Evolutionary conservation across 768 basidiomycete species (phyloP), one percentile per base, ranked within the genome.

Genomic region (Suillus bovinus): DNA sequence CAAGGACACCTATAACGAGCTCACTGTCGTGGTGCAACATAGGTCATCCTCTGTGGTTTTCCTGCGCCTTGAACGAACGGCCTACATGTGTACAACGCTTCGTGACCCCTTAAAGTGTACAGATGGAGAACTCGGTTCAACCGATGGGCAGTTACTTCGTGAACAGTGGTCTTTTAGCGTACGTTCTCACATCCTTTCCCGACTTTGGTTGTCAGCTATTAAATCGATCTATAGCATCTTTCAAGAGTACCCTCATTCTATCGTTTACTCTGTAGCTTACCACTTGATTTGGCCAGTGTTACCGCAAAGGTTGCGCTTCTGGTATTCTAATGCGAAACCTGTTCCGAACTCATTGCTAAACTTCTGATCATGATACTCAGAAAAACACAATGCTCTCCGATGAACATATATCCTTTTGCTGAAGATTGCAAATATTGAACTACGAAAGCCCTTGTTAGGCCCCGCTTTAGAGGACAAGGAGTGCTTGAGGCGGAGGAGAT

Each of bases 241-340:
- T 39, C 58, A 65, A 33, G 42, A 52, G 2, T 72, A 66, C 47
- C 68, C 71, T 10, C 63, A 61, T 38, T 68, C 66, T 4, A 70
- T 70, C 42, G 17, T 62, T 9, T 64, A 61, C 31, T 65, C 69
- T 5, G 63, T 74, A 20, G 64, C 69, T 2, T 16, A 54, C 20
- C 74, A 73, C 49, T 41, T 69, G 2, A 59, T 63, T 38, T 71
- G 72, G 7, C 67, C 70, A 10, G 69, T 64, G 0, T 46, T 70
- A 11, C 72, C 72, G 38, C n/a, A n/a, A n/a, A n/a, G 76, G 11
- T 52, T 75, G 22, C 64, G 64, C 36, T 57, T 72, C 61, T 66
- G 67, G 22, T 69, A 62, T 63, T 39, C 64, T 3, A 17, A 53
- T 17, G 54, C 54, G 59, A 41, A 52, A 33, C 11, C 14, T 33